Conservation (phyloP, 257 asterid species). For the Gentiana straminea region DNA sequence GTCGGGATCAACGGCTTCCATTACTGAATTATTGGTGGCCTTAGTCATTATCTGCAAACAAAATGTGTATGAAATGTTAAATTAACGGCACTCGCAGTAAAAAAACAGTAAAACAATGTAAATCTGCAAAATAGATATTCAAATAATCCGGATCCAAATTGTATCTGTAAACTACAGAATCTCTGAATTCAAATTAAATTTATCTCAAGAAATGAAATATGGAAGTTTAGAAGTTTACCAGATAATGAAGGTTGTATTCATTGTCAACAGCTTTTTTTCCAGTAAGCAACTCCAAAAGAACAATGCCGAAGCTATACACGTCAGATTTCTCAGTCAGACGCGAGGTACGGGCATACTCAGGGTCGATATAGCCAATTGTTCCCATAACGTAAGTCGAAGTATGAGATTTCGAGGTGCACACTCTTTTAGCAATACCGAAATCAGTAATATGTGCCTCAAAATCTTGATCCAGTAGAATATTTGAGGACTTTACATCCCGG, state of each 20-base stretch:
- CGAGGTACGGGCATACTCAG: slow-evolving; percentile 92
- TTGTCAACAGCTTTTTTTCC: slow-evolving; percentile 84
- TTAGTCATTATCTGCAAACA: slow-evolving; percentile 51
- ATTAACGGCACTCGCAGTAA: too few species aligned
- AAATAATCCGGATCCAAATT: too few species aligned
- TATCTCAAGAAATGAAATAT: not conserved
- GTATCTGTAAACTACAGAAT: too few species aligned
- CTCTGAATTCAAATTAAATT: not conserved
- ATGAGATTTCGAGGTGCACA: slow-evolving; percentile 62
- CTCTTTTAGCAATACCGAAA: slow-evolving; percentile 84
- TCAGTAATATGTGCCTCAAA: slow-evolving; percentile 79
- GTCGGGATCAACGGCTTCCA: slow-evolving; percentile 83
- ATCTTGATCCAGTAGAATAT: slow-evolving; percentile 65
- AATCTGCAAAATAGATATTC: too few species aligned
- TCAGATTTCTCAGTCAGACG: slow-evolving; percentile 94
- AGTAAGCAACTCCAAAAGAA: slow-evolving; percentile 70
- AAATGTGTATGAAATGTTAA: not conserved
- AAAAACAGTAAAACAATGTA: too few species aligned
- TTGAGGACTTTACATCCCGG: slow-evolving; percentile 85
- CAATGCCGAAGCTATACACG: slow-evolving; percentile 82
- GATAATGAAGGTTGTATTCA: slow-evolving; percentile 78
- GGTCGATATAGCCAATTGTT: slow-evolving; percentile 90
- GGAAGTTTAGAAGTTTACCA: slow-evolving; percentile 30
- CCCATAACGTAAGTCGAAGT: slow-evolving; percentile 91
- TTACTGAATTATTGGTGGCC: slow-evolving; percentile 73